Base-by-base conservation (phyloP, 106 monocot genomes). In the Dactylorhiza incarnata region DNA sequence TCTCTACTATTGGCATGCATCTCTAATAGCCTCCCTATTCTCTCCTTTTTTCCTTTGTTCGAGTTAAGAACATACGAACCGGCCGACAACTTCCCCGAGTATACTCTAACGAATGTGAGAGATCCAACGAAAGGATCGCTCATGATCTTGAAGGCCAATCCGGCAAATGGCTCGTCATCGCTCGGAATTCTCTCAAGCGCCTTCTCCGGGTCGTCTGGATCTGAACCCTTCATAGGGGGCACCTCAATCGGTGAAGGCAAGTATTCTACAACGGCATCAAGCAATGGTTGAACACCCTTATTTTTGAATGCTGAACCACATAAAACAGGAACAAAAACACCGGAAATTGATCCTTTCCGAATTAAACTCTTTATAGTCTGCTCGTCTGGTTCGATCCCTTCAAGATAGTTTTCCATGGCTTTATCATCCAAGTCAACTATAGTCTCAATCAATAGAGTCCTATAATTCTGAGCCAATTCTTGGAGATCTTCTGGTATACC, bases 1-100 rank as follows among this genome's bases (percentile, higher is more conserved):
- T 97, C 97, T 77, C 93, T 87, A 76, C 97, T 97, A 54, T 97
- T 97, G 53, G 97, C 97, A 78, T 97, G 97, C 97, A 97, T 97
- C 83, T 97, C 97, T 50, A 97, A 77, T 73, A 97, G 93, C 73
- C 97, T 83, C 68, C 97, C 97, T 25, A 93, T 91, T 78, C 93
- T 89, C 79, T 94, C 97, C 76, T 86, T 94, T 86, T 91, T 97
- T 67, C 84, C 91, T 84, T 94, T 97, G 79, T 97, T 97, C 50
- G 97, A 76, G 83, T 97, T 97, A 73, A 93, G 89, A 67, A 94
- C 93, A 83, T 91, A 97, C 46, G 91, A 87, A 71, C 97, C 97
- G 8, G 96, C 93, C 72, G 71, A 56, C 47, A 97, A 69, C 80
- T 86, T 97, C 68, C 97, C 97, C 0, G 93, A 80, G 77, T 94